Base-by-base conservation (phyloP, 176 grass and related monocot species). In the Rhynchospora breviuscula region DNA sequence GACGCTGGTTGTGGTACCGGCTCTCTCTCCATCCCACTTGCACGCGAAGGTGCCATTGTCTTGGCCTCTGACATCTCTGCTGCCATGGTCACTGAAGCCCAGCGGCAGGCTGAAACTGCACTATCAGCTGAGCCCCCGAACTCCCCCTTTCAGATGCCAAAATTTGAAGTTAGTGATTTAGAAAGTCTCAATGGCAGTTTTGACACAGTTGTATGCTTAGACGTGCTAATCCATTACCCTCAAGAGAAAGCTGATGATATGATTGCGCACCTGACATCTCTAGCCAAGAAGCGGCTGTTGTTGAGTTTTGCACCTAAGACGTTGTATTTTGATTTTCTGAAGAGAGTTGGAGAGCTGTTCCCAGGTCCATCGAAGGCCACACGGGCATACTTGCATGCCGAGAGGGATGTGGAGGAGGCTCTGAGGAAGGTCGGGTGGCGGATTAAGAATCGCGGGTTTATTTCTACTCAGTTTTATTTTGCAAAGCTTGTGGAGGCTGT, bases 391-490 rank as follows among this genome's bases (percentile, higher is more conserved):
- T 86, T 98, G 10, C 93, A 98, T 81, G 67, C 92, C 1, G 92
- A 98, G 88, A 73, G 83, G 14, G 93, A 91, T 69, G 87, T 98
- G 31, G 96, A 95, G 88, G 87, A 80, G 35, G 96, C 96, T 33
- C 89, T 98, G 52, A 85, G 84, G 10, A 79, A 91, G 25, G 92
- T 86, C 6, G 92, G 95, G 0, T 98, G 95, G 95, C 87, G 82
- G 68, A 87, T 95, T 56, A 85, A 57, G 62, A 93, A 93, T 54
- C 83, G 85, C 0, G 95, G 92, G 4, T 87, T 93, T 81, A 94
- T 98, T 84, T 89, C 89, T 58, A 98, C 95, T 63, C 95, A 95
- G 87, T 98, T 98, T 88, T 98, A 98, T 90, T 98, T 98, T 67
- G 89, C 95, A 59, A 98, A 95, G 54, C 86, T 98, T 67, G 73